phyloP scores from a whole-genome alignment of 495 filamentous ascomycete species.

The Penicillium cosmopolitanum region DNA sequence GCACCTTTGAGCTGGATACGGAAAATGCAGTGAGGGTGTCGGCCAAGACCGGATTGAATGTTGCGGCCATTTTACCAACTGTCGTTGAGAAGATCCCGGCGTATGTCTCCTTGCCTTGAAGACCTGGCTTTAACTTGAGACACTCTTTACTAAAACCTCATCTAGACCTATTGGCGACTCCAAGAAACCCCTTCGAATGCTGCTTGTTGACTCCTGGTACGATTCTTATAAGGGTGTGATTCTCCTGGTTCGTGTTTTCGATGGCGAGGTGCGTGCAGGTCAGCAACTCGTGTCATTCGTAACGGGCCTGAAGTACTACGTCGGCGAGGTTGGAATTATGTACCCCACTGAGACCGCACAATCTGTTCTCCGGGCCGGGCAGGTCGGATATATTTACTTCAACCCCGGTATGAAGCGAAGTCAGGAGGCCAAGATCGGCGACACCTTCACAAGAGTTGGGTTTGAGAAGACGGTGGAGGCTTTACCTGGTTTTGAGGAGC shows the following conservation, averaged over 20 bases:
- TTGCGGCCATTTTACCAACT: constrained; percentile 76
- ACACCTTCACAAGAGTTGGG: constrained; percentile 89
- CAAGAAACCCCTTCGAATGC: constrained; percentile 71
- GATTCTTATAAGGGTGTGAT: constrained; percentile 94
- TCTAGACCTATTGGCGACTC: constrained; percentile 70
- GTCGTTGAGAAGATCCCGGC: constrained; percentile 84
- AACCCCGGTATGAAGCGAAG: constrained; percentile 98
- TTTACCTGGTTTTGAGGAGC: constrained; percentile 93
- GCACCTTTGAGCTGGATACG: constrained; percentile 85
- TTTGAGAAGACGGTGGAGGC: constrained; percentile 76
- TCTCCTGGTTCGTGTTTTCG: constrained; percentile 87
- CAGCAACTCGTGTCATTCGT: constrained; percentile 84
- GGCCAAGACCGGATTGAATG: constrained; percentile 90
- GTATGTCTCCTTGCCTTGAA: constrained; percentile 36
- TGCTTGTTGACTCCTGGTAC: constrained; percentile 98
- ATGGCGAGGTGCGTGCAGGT: constrained; percentile 80
- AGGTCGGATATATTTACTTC: constrained; percentile 95
- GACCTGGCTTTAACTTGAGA: background rate
- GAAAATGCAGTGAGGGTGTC: constrained; percentile 82
- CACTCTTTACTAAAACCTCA: constrained; percentile 20
- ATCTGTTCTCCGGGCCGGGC: constrained; percentile 78
- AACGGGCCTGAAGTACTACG: constrained; percentile 82
- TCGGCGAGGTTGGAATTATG: constrained; percentile 97
- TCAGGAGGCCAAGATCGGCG: constrained; percentile 92
- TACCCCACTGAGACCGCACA: constrained; percentile 88